Evolutionary conservation across 2,329 filamentous ascomycete genomes (phyloP).

Genomic region (Chaetomium sp.): DNA sequence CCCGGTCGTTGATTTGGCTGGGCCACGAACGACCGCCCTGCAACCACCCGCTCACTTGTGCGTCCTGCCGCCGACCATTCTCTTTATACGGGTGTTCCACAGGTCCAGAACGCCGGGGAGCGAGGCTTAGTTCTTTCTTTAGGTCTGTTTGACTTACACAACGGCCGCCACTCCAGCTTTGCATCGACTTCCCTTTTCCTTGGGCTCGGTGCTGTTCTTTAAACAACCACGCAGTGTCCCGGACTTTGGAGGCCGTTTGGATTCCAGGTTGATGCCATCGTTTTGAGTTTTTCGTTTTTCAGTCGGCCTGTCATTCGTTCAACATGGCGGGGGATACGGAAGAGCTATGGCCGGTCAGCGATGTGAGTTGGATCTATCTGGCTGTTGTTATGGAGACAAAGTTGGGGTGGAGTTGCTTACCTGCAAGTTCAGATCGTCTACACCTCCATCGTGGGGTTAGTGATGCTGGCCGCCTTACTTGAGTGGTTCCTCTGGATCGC

Average conservation of each 20-base stretch:
- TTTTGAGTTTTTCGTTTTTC: not conserved
- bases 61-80: constrained; percentile 16
- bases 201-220: too few relatives aligned
- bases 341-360: constrained; percentile 45
- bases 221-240: too few relatives aligned
- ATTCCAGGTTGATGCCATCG: not conserved
- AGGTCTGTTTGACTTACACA: not conserved
- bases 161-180: not conserved
- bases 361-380: constrained; percentile 30
- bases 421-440: constrained; percentile 64
- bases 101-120: not conserved
- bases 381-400: not conserved
- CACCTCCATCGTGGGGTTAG: constrained; percentile 67
- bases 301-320: constrained; percentile 7
- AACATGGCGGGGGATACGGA: constrained; percentile 37
- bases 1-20: constrained; percentile 8
- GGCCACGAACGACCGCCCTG: constrained; percentile 8
- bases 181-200: not conserved
- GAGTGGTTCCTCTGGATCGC: constrained; percentile 94
- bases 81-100: constrained; percentile 4
- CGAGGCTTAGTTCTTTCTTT: too few relatives aligned
- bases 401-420: not conserved
- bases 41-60: constrained; percentile 22
- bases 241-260: not conserved
- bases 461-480: constrained; percentile 78